Conservation (phyloP, 305 asterid species). For the Ajuga reptans region DNA sequence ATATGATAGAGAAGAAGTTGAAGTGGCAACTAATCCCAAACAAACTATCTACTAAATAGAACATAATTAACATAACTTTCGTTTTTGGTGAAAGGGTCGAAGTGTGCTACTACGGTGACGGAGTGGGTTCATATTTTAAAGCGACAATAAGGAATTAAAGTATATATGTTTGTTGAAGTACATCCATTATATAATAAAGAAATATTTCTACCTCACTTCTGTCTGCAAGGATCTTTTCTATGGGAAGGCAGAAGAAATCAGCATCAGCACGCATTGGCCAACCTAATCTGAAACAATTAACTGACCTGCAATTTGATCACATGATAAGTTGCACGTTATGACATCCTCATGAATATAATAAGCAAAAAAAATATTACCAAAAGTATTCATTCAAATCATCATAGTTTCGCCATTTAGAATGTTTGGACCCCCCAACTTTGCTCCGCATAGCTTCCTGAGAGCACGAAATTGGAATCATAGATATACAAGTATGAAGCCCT, state of each 20-base stretch:
- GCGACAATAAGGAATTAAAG: slow-evolving; percentile 3
- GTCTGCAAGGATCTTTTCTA: slow-evolving; percentile 32
- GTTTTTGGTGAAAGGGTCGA: no score
- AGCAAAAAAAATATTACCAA: slow-evolving; percentile 43
- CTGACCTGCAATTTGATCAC: slow-evolving; percentile 62
- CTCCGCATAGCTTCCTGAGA: slow-evolving; percentile 70
- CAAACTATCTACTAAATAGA: background rate
- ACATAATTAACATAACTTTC: background rate
- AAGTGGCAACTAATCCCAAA: background rate
- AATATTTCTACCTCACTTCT: slow-evolving; percentile 41
- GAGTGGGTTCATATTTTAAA: background rate
- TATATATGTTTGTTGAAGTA: slow-evolving; percentile 10
- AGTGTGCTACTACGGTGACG: no score
- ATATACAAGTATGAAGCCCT: slow-evolving; percentile 7
- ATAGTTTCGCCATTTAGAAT: slow-evolving; percentile 90
- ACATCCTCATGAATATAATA: background rate
- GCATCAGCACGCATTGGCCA: slow-evolving; percentile 99
- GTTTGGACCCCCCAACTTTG: slow-evolving; percentile 59
- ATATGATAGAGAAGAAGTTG: background rate
- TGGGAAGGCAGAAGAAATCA: slow-evolving; percentile 75
- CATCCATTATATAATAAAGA: slow-evolving; percentile 3
- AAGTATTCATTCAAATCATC: slow-evolving; percentile 95
- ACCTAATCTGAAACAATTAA: slow-evolving; percentile 75
- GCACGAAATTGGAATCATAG: slow-evolving; percentile 20
- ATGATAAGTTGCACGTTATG: slow-evolving; percentile 17